Percentiles rank a stretch among this genome's conserved stretches.
Conservation (phyloP, 805 yeast species). For the Candida maltosa region DNA sequence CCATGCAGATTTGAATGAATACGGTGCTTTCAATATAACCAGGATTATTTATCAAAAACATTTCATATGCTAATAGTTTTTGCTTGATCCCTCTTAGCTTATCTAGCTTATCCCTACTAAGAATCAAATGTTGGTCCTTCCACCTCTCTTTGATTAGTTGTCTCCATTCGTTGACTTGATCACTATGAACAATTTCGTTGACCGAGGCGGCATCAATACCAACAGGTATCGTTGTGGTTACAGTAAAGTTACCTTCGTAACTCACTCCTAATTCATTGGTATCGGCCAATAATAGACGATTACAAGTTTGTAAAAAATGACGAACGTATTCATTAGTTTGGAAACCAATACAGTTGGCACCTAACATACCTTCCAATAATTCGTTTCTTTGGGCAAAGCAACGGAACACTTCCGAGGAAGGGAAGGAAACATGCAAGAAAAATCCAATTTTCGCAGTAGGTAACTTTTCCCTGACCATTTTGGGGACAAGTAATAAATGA, state of each 20-base stretch:
- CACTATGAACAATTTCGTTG: constrained; percentile 40
- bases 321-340: constrained; percentile 92
- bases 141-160: constrained; percentile 73
- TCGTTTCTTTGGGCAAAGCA: constrained; percentile 85
- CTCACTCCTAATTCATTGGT: constrained; percentile 61
- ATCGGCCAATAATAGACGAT: constrained; percentile 79
- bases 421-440: constrained; percentile 91
- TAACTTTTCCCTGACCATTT: constrained; percentile 68
- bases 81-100: constrained; percentile 84
- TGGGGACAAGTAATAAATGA: constrained; percentile 83
- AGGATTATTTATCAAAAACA: constrained; percentile 70
- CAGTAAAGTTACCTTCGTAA: constrained; percentile 55
- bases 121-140: constrained; percentile 66
- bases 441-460: constrained; percentile 89
- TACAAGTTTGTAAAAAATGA: constrained; percentile 90
- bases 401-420: constrained; percentile 91
- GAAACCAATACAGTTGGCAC: constrained; percentile 83
- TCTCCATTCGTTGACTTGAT: constrained; percentile 63
- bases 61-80: constrained; percentile 82
- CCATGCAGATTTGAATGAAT: constrained; percentile 75
- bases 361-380: constrained; percentile 77
- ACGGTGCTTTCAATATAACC: constrained; percentile 65
- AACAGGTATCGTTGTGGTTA: constrained; percentile 61
- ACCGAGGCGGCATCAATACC: constrained; percentile 74
- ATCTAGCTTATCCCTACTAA: constrained; percentile 87